phyloP scores from a whole-genome alignment of 2,329 filamentous ascomycete species.

The Zalaria obscura region DNA sequence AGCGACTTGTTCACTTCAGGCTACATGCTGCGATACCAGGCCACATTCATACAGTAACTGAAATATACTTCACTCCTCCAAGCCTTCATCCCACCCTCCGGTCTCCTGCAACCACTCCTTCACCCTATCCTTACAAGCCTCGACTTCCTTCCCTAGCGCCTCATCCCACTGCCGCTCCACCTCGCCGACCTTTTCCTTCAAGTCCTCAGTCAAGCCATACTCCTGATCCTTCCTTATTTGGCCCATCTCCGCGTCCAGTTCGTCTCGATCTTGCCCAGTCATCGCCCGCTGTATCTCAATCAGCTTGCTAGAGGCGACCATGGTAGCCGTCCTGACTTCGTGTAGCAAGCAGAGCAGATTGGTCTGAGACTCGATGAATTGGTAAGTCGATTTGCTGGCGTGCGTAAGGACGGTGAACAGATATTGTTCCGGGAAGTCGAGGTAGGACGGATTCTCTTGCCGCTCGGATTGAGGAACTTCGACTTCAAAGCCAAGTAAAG shows the following conservation, averaged over 20 bases:
- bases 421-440: slow-evolving; percentile 74
- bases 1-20: too few species aligned
- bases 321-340: slow-evolving; percentile 71
- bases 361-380: slow-evolving; percentile 91
- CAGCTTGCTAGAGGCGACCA: slow-evolving; percentile 52
- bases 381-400: slow-evolving; percentile 83
- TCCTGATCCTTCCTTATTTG: slow-evolving; percentile 54
- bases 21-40: too few species aligned
- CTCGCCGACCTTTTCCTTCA: slow-evolving; percentile 85
- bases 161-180: slow-evolving; percentile 87
- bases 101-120: slow-evolving; percentile 57
- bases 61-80: slow-evolving; percentile 20
- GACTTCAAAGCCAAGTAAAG: slow-evolving; percentile 47
- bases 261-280: slow-evolving; percentile 23
- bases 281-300: slow-evolving; percentile 48
- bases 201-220: slow-evolving; percentile 58
- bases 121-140: slow-evolving; percentile 58
- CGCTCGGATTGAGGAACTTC: slow-evolving; percentile 68
- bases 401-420: slow-evolving; percentile 74
- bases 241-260: slow-evolving; percentile 34
- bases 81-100: slow-evolving; percentile 74
- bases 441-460: slow-evolving; percentile 74
- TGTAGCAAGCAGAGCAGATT: slow-evolving; percentile 83
- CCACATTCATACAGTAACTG: background rate
- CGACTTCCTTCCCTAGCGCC: slow-evolving; percentile 66